These are phyloP conservation scores for Globisporangium spinosum DNA, from an alignment of 352 stramenopile genomes.

Conservation along the genomic window DNA sequence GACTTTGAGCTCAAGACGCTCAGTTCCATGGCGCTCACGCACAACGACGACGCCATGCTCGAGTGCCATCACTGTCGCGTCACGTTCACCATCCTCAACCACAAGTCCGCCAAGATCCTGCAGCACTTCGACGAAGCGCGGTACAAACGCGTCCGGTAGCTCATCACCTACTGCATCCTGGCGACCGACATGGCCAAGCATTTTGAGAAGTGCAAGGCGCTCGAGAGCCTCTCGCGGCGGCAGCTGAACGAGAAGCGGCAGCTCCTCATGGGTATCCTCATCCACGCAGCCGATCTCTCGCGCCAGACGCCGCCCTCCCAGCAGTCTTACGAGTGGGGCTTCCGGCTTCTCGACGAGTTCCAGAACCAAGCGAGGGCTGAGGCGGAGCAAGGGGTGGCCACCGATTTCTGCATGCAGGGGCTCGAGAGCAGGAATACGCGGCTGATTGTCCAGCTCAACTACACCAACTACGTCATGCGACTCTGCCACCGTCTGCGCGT, in stretches of 20 bases:
- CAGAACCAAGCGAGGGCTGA: conserved; percentile 57
- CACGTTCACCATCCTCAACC: conserved; percentile 75
- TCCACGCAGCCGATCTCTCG: conserved; percentile 71
- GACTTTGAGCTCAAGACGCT: conserved; percentile 79
- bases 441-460: conserved; percentile 65
- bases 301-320: conserved; percentile 54
- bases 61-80: conserved; percentile 79
- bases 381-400: conserved; percentile 39
- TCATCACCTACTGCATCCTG: conserved; percentile 71
- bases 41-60: conserved; percentile 83
- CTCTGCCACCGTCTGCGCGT: conserved; percentile 59
- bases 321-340: conserved; percentile 49
- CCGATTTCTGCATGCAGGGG: conserved; percentile 74
- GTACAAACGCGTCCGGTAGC: conserved; percentile 50
- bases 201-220: conserved; percentile 65
- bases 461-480: conserved; percentile 73
- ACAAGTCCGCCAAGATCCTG: conserved; percentile 72
- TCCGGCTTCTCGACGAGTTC: conserved; percentile 67
- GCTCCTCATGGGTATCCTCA: conserved; percentile 61
- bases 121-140: conserved; percentile 49
- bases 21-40: conserved; percentile 72
- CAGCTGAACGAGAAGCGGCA: conserved; percentile 54
- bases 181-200: conserved; percentile 78
- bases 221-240: conserved; percentile 55
- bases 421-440: conserved; percentile 47